Evolutionary conservation across 768 basidiomycete species (phyloP).

Genomic region (Trametes elegans): DNA sequence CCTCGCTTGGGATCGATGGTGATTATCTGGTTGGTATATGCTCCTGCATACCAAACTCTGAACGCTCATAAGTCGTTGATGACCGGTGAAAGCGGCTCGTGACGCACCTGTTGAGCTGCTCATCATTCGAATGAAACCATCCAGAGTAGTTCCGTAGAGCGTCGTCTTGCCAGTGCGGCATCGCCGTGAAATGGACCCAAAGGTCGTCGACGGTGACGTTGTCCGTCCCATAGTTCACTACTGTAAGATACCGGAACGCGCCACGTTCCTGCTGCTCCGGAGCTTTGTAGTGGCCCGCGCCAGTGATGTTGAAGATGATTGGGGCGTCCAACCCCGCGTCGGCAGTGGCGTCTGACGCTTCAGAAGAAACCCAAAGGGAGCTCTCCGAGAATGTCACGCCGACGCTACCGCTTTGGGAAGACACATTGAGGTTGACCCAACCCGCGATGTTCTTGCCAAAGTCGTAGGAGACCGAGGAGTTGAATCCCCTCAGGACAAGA

Average conservation of each 20-base stretch:
- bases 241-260: conserved; percentile 15
- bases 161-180: conserved; percentile 17
- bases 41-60: neutral
- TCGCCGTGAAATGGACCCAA: conserved; percentile 19
- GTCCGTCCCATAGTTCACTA: conserved; percentile 4
- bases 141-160: conserved; percentile 10
- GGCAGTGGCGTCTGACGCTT: conserved; percentile 8
- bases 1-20: conserved; percentile 16
- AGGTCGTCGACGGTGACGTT: conserved; percentile 8
- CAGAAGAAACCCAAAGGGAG: conserved; percentile 14
- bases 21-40: conserved; percentile 17
- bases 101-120: conserved; percentile 13
- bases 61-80: neutral
- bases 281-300: conserved; percentile 1
- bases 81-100: accelerated
- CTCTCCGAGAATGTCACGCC: conserved; percentile 19
- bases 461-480: conserved; percentile 17
- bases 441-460: conserved; percentile 20
- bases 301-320: conserved; percentile 10
- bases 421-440: conserved; percentile 9
- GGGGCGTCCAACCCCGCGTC: conserved; percentile 7
- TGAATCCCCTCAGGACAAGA: conserved; percentile 3
- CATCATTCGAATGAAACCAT: conserved; percentile 19
- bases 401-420: conserved; percentile 4
- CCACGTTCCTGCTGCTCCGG: conserved; percentile 13